Conservation (phyloP, 208 protist species). For the Trypanosoma conorhini region DNA sequence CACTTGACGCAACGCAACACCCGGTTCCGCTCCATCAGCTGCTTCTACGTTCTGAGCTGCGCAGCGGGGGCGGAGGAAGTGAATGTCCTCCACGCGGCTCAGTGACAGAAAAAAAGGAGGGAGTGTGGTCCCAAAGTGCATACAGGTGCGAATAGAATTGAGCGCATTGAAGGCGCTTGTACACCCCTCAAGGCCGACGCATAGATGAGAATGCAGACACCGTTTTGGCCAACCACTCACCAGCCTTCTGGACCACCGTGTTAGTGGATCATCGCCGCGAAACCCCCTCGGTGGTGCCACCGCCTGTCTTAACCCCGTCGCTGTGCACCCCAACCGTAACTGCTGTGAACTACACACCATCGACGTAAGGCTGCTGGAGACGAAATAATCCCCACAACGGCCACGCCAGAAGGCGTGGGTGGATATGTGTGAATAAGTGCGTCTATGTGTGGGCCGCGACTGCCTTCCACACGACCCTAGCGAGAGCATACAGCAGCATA, state of each 20-base stretch:
- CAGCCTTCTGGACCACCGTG: conserved; percentile 64
- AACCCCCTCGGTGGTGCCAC: conserved; percentile 41
- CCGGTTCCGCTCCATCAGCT: background rate
- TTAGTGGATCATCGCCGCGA: conserved; percentile 55
- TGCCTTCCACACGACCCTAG: background rate
- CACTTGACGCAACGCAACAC: conserved; percentile 23
- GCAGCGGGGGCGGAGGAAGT: conserved; percentile 38
- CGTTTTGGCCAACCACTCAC: conserved; percentile 32
- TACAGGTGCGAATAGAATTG: conserved; percentile 78
- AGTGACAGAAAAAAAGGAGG: conserved; percentile 72
- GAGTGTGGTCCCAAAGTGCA: conserved; percentile 59
- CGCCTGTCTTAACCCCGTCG: conserved; percentile 39
- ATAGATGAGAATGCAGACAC: conserved; percentile 20
- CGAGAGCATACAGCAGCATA: background rate
- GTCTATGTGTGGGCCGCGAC: background rate
- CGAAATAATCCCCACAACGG: background rate
- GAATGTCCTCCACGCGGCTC: conserved; percentile 43
- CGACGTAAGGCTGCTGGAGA: background rate
- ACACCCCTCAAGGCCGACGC: conserved; percentile 81
- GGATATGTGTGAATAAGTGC: background rate
- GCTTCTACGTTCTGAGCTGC: background rate
- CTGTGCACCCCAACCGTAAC: conserved; percentile 1
- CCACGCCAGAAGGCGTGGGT: background rate
- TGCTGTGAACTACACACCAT: background rate
- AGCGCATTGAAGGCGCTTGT: conserved; percentile 85